Base-by-base conservation (phyloP, 2,329 filamentous ascomycete species). In the Biscogniauxia marginata region DNA sequence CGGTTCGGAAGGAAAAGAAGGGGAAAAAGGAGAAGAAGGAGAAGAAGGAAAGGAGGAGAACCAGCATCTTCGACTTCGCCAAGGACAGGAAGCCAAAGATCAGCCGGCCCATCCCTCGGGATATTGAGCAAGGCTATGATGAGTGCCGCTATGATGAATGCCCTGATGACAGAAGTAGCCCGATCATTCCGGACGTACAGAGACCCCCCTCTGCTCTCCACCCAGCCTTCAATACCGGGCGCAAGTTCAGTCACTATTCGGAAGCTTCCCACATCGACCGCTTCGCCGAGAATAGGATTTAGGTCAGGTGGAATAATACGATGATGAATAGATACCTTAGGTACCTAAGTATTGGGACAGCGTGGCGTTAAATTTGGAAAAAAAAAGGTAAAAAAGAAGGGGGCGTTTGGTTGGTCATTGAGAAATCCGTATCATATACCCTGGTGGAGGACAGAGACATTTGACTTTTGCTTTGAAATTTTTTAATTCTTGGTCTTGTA, bases 141-240 rank as follows among this genome's bases (percentile, higher is more conserved):
- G 60, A 63, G 7, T 54, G 58, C 44, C 55, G 53, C 43, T 30
- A 51, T 2, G 57, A 63, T 43, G 54, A 65, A 43, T 58, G 64
- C 55, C 55, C 55, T 22, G 69, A 71, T 7, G 68, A 73, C 56
- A 76, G 79, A 50, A 70, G 73, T 50, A 84, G 82, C 61, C 85
- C 85, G 1, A 81, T 87, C 59, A 73, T 79, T 20, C 83, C 84
- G 1, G 75, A 75, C 0, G 58, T 87, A 11, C 74, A 78, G 66
- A 78, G 84, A 9, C 85, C 85, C 1, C 77, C 81, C 23, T 84
- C 84, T 7, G 81, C 81, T 1, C 58, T 84, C 60, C 84, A 87
- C 63, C 84, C 84, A 22, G 77, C 78, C 50, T 73, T 80, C 63
- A 71, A 70, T 25, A 71, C 70, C 2, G 67, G 70, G 23, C 59